A percentile compares a stretch with the other conserved stretches of the same genome.
These are phyloP conservation scores for Poa pratensis DNA, from an alignment of 176 grass and related monocot species.

Conservation along the genomic window DNA sequence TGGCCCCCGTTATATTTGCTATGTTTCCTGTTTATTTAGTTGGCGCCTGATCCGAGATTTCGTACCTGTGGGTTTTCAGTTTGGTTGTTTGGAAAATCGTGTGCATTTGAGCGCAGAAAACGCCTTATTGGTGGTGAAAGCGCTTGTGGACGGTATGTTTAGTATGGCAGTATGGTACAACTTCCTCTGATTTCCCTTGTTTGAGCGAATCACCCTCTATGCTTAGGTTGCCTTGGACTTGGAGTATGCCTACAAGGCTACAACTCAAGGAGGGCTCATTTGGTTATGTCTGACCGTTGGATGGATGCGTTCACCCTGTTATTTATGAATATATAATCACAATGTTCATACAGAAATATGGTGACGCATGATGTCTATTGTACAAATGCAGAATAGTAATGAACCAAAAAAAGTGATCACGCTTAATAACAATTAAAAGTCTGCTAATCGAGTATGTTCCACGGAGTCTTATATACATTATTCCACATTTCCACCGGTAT, in stretches of 20 bases:
- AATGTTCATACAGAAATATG: too few relatives aligned
- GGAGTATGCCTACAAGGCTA: neutral
- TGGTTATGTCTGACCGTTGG: too few relatives aligned
- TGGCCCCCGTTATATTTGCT: slow-evolving; percentile 28
- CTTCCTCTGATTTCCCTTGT: neutral
- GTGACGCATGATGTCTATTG: neutral
- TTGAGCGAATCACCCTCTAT: neutral
- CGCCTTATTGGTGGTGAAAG: slow-evolving; percentile 1
- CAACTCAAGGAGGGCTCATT: neutral
- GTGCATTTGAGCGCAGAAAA: neutral
- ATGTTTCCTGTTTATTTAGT: neutral
- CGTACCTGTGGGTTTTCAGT: slow-evolving; percentile 40
- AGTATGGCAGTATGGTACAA: slow-evolving; percentile 15
- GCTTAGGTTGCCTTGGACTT: neutral
- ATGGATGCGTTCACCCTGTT: neutral
- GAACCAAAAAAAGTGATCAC: too few relatives aligned
- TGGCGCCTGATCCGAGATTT: neutral
- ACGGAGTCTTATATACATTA: too few relatives aligned
- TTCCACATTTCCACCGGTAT: too few relatives aligned
- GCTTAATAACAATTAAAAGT: too few relatives aligned
- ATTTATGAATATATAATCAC: neutral
- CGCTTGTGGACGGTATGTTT: neutral
- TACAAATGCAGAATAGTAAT: neutral
- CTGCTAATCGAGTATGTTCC: too few relatives aligned
- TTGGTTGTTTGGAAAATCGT: slow-evolving; percentile 46